Base-by-base conservation (phyloP, 1,284 basidiomycete genomes). In the Microbotryum silenes-acaulis region DNA sequence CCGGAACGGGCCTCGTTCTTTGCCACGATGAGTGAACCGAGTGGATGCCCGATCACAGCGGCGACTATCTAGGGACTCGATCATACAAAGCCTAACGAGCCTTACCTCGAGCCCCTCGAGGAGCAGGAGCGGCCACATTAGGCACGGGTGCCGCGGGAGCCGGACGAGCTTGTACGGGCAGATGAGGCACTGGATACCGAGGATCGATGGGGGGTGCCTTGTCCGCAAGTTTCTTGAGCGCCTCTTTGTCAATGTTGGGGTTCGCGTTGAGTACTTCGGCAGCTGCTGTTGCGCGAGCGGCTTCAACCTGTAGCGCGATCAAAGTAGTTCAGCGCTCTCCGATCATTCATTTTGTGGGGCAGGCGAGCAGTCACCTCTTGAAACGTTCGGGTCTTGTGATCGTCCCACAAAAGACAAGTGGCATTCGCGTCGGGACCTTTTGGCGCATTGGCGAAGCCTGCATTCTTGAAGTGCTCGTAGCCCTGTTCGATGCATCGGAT, bases 381-480 rank as follows among this genome's bases (percentile, higher is more conserved):
- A 51, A 59, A 62, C 33, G 61, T 55, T 31, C 65, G 65, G 23
- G 51, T 23, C 18, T 42, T 54, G 20, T 44, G 51, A n/a, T 63
- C 58, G 54, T 71, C 70, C 64, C 68, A 71, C 6, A 70, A 47
- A 2, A n/a, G 50, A 50, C 67, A 67, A 1, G 54, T 56, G 5
- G 51, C 25, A 8, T 10, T 44, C 3, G 51, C 9, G 16, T 59
- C 58, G 16, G n/a, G 16, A 2, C 62, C 62, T 0, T 14, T 31
- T 6, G 65, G 65, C 0, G 53, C 42, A 46, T 59, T 60, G 21
- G 56, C 25, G 4, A 37, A 44, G 4, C 62, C 64, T 7, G 65
- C 52, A 44, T 65, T 65, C 4, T 5, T 18, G 53, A 72, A 71
- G 57, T 72, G 70, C 16, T 50, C 42, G 60, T 71, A 72, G 31